Percentiles rank a stretch among this genome's conserved stretches.
phyloP scores from a whole-genome alignment of 108 stramenopile genomes.

The Cyclostephanos tholiformis region DNA sequence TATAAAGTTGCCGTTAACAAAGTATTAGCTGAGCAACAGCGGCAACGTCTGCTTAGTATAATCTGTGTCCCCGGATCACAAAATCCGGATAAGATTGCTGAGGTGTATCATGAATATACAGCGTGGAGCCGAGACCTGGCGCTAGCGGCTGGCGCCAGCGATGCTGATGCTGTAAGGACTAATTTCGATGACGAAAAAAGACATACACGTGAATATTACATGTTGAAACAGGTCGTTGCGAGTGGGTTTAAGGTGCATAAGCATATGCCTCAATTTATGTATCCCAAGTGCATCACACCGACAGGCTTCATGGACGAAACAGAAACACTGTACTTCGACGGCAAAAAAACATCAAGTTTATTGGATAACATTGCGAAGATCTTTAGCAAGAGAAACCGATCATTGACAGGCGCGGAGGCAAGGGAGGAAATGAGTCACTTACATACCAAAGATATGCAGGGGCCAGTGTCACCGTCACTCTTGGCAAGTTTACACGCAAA shows the following conservation, averaged over 20 bases:
- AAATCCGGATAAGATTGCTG: slow-evolving; percentile 74
- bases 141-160: slow-evolving; percentile 76
- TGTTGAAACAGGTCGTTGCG: slow-evolving; percentile 67
- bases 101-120: slow-evolving; percentile 73
- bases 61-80: slow-evolving; percentile 38
- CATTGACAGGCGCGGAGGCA: slow-evolving; percentile 26
- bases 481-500: slow-evolving; percentile 25
- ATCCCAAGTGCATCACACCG: slow-evolving; percentile 47
- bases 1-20: slow-evolving; percentile 67
- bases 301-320: slow-evolving; percentile 47
- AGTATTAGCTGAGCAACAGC: slow-evolving; percentile 70
- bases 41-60: slow-evolving; percentile 55
- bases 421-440: slow-evolving; percentile 48
- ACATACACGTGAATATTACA: slow-evolving; percentile 77
- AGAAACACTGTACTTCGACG: slow-evolving; percentile 19
- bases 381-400: background rate
- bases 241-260: slow-evolving; percentile 48
- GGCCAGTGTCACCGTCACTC: slow-evolving; percentile 38
- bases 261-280: slow-evolving; percentile 55
- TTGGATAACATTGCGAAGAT: slow-evolving; percentile 15
- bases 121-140: slow-evolving; percentile 82
- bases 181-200: slow-evolving; percentile 76
- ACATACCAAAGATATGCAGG: slow-evolving; percentile 19
- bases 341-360: background rate
- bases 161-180: slow-evolving; percentile 74